Base-by-base conservation (phyloP, 2,329 filamentous ascomycete species). In the Amphichorda felina region DNA sequence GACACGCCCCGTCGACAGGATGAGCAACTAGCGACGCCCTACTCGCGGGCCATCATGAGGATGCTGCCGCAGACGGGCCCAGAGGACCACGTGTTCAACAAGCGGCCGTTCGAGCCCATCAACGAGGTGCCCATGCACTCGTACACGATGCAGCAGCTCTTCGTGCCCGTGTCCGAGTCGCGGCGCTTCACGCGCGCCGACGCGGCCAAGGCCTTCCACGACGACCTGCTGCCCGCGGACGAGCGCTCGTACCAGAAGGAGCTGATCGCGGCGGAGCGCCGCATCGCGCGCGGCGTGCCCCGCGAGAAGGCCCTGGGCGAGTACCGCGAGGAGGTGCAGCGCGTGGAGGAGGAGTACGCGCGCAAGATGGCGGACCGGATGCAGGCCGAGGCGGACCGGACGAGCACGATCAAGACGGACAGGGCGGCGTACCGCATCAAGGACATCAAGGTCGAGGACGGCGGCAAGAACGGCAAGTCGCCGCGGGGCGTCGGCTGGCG, bases 51-150 rank as follows among this genome's bases (percentile, higher is more conserved):
- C 9, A 68, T 96, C 17, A 66, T 85, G 46, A 60, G 64, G 24
- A 94, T 95, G 87, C 64, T 96, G 5, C 87, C 86, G 3, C 70
- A 69, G 37, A 83, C 75, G n/a, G 60, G 61, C 53, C 78, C 50
- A 57, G 68, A 40, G 65, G 66, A 37, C 50, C 65, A 45, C 50
- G 67, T 47, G 60, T 73, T 61, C 56, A 53, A 55, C 4, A 18
- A 33, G 14, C 11, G 15, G 5, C 57, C 63, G 0, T 71, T 75
- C 46, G 73, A 81, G 56, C 63, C 71, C 16, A 72, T 79, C 54
- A 79, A 79, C 52, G 75, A 79, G 52, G 59, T 80, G 15, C 67
- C 75, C 45, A 65, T 75, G n/a, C 75, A 79, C 55, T 63, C 64
- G 34, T 59, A 66, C 46, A 77, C 75, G 7, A 66, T 67, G 57